Percentiles rank a stretch among this genome's conserved stretches.
Conservation (phyloP, 306 rosid genomes). For the Vigna mungo region DNA sequence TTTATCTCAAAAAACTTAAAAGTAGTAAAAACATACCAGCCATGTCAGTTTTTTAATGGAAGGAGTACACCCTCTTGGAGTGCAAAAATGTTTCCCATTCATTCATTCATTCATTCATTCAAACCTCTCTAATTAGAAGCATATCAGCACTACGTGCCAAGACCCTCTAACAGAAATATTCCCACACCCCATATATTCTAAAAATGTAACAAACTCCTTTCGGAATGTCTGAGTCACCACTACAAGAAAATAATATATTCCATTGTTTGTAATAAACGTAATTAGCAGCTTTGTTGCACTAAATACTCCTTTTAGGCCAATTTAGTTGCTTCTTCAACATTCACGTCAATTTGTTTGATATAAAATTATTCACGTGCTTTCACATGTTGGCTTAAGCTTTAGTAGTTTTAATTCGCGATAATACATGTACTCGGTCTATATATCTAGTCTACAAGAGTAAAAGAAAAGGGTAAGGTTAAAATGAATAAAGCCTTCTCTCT, state of each 20-base stretch:
- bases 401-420: slow-evolving; percentile 10
- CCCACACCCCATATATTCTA: too few relatives aligned
- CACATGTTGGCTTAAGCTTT: slow-evolving; percentile 18
- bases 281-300: too few relatives aligned
- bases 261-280: too few relatives aligned
- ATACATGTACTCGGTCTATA: neutral
- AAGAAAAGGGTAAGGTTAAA: slow-evolving; percentile 7
- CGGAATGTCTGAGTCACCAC: too few relatives aligned
- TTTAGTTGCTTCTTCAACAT: too few relatives aligned
- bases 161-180: too few relatives aligned
- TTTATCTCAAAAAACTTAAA: neutral
- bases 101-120: too few relatives aligned
- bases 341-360: neutral
- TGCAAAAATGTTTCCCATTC: neutral
- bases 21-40: neutral
- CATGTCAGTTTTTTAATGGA: neutral
- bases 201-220: too few relatives aligned
- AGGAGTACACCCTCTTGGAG: neutral
- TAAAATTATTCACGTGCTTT: neutral
- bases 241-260: too few relatives aligned
- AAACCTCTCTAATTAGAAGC: too few relatives aligned
- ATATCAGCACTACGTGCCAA: too few relatives aligned
- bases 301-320: too few relatives aligned
- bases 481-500: slow-evolving; percentile 29
- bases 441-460: neutral